Base-by-base conservation (phyloP, 371 early-diverging fungal genomes). In the Catenaria anguillulae region DNA sequence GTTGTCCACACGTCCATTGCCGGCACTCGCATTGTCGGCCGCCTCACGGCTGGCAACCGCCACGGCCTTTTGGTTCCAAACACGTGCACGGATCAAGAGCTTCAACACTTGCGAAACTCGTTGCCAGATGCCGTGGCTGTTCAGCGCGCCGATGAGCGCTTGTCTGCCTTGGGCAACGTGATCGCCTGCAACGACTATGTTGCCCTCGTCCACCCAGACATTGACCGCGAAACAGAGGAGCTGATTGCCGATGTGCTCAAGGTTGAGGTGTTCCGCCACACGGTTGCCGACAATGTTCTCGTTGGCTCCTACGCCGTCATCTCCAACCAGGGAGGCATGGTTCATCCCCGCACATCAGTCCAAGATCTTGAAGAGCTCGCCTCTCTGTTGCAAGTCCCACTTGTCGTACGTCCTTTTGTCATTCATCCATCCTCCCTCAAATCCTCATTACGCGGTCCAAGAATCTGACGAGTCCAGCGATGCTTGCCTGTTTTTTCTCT, bases 111-210 rank as follows among this genome's bases (percentile, higher is more conserved):
- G 56, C 84, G 99, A 64, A 98, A 99, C 77, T 87, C 95, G 26
- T 81, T 99, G 15, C 99, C 99, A 17, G 99, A 99, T 37, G 71
- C 79, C 40, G 90, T 99, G 24, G 84, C 83, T 35, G 92, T 99
- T 64, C 95, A 94, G 75, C 84, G 99, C 63, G 88, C 99, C 17
- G 97, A 97, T 70, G 99, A 99, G 77, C 86, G 99, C 60, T 78
- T 98, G 29, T 97, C 98, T 42, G 99, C 99, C 8, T 78, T 99
- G 36, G 99, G 99, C 64, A 99, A 99, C 73, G 96, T 98, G 34
- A 92, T 99, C 75, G 91, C 97, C 17, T 99, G 99, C 81, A 99
- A 99, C 73, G 99, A 99, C 73, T 91, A 98, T 70, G 93, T 95
- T 56, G 99, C 98, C n/a, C 75, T 99, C 21, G 96, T 97, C 26